Base-by-base conservation (phyloP, 345 rosid genomes). In the Salix suchowensis region DNA sequence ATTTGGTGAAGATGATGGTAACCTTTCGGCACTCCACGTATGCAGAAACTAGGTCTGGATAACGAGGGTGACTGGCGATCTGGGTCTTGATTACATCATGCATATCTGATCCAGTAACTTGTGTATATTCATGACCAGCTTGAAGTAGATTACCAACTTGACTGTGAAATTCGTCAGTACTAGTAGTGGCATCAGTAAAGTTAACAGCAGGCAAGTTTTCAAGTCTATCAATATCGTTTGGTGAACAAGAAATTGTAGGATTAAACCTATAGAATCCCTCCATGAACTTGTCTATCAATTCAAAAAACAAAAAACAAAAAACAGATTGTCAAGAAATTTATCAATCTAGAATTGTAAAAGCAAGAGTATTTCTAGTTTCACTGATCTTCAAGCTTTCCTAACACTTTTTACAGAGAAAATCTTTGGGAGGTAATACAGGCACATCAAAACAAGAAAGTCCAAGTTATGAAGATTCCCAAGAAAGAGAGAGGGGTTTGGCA, bases 1-100 rank as follows among this genome's bases (percentile, higher is more conserved):
- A 24, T 34, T 26, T 3, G 34, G 4, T 28, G 8, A 48, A 26
- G 68, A 46, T 13, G 32, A 5, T 32, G 13, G 16, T 54, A 40
- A 88, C 94, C 92, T 90, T 89, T 76, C 84, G 89, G 77, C 92
- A 90, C 46, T 87, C 85, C 39, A 89, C 78, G 76, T 86, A 82
- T 21, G 90, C 91, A 82, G 94, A 85, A 0, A 90, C 73, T 34
- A 90, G 74, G 79, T 88, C 74, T 28, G 91, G 91, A 80, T 87
- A 90, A 68, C 79, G 87, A 61, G 92, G 91, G 81, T 90, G 94
- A 82, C 62, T 69, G 50, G 92, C 83, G 80, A 90, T 90, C 89
- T 86, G 91, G 76, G 85, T 71, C 81, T 89, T 90, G 79, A 85
- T 82, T 77, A 89, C 84, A 81, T 85, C 86, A 77, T 80, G 74